Evolutionary conservation across 2,329 filamentous ascomycete genomes (phyloP).

Genomic region (Calonectria pseudoturangicola): DNA sequence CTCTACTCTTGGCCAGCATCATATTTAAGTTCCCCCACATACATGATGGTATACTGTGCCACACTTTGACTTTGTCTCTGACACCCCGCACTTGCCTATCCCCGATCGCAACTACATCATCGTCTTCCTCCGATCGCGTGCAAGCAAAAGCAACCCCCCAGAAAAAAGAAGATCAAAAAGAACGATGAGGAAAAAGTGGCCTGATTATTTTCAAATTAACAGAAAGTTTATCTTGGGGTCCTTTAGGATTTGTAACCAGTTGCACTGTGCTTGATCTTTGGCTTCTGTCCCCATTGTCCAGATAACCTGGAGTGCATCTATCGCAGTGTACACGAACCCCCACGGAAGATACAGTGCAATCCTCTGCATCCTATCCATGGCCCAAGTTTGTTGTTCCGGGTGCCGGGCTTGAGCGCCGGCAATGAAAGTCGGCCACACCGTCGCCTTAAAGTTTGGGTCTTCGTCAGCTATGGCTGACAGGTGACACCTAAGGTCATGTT

Average conservation of each 20-base stretch:
- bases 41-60: background rate
- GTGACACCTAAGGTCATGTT: slow-evolving; percentile 12
- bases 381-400: slow-evolving; percentile 65
- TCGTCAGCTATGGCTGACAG: slow-evolving; percentile 68
- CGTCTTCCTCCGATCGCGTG: background rate
- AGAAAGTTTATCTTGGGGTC: slow-evolving; percentile 64
- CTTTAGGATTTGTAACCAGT: slow-evolving; percentile 66
- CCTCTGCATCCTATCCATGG: slow-evolving; percentile 65
- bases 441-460: slow-evolving; percentile 73
- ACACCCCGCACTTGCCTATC: background rate
- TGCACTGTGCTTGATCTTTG: slow-evolving; percentile 50
- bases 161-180: background rate
- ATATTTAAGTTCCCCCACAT: background rate
- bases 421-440: slow-evolving; percentile 74
- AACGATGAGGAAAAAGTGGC: background rate
- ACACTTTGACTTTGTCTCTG: background rate
- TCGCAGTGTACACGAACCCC: slow-evolving; percentile 68
- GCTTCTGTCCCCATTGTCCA: slow-evolving; percentile 62
- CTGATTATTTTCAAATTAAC: slow-evolving; percentile 61
- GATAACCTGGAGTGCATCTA: slow-evolving; percentile 65
- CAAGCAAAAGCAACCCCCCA: background rate
- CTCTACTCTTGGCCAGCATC: background rate
- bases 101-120: background rate
- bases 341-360: slow-evolving; percentile 65
- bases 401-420: slow-evolving; percentile 70